These are phyloP conservation scores for Globisporangium spinosum DNA, from an alignment of 352 stramenopile genomes.

Conservation along the genomic window DNA sequence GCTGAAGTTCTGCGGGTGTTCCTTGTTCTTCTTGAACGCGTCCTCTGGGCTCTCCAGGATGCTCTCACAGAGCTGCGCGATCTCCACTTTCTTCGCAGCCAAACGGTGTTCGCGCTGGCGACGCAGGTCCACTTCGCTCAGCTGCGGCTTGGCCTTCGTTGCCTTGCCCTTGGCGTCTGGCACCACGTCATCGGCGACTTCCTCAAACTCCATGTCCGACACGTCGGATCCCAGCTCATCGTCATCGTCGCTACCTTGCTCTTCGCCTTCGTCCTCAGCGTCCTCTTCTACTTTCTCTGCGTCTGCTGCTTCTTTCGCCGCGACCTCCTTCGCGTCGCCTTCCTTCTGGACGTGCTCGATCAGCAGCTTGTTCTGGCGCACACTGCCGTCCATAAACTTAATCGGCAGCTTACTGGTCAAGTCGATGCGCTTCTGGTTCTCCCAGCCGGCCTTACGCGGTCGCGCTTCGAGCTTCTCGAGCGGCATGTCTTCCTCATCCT, in stretches of 20 bases:
- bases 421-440: conserved; percentile 52
- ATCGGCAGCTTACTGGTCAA: conserved; percentile 74
- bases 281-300: conserved; percentile 38
- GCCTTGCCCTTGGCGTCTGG: conserved; percentile 7
- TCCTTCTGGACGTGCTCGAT: conserved; percentile 33
- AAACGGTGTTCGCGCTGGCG: conserved; percentile 67
- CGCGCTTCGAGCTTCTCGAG: conserved; percentile 77
- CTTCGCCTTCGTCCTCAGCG: conserved; percentile 32
- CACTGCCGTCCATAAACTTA: conserved; percentile 85
- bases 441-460: conserved; percentile 58
- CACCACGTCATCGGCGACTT: conserved; percentile 37
- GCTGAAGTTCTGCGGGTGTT: conserved; percentile 71
- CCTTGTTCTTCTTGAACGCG: conserved; percentile 84
- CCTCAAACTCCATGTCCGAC: conserved; percentile 83
- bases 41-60: conserved; percentile 87
- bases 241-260: conserved; percentile 20
- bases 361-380: conserved; percentile 73
- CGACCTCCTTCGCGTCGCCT: conserved; percentile 18
- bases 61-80: conserved; percentile 86
- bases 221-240: conserved; percentile 61
- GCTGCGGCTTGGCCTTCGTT: conserved; percentile 13
- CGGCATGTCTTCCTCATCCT: conserved; percentile 42
- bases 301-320: conserved; percentile 29
- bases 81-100: conserved; percentile 83
- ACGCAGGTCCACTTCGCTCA: conserved; percentile 56